A percentile compares a stretch with the other conserved stretches of the same genome.
These are phyloP conservation scores for Colletotrichum orbiculare DNA, from an alignment of 2,329 filamentous ascomycete genomes.

Conservation along the genomic window DNA sequence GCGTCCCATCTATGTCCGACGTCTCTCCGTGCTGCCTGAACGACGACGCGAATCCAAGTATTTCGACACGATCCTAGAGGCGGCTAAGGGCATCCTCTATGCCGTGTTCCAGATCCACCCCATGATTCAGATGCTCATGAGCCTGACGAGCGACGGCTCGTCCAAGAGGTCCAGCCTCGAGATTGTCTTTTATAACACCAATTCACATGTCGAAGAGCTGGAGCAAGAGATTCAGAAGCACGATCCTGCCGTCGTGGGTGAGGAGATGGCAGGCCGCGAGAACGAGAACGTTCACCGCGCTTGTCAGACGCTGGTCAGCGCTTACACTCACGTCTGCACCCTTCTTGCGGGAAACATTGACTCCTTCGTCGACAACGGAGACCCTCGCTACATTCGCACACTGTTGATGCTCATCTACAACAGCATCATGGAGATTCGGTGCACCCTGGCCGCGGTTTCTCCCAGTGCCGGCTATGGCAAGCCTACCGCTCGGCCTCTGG, in stretches of 20 bases:
- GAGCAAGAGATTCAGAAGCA: conserved; percentile 74
- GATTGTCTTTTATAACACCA: conserved; percentile 75
- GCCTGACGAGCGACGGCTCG: conserved; percentile 69
- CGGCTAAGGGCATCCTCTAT: conserved; percentile 74
- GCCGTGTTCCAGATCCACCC: conserved; percentile 76
- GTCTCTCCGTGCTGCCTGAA: conserved; percentile 72
- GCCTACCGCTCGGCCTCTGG: conserved; percentile 3
- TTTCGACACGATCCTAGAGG: conserved; percentile 71
- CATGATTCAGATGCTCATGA: conserved; percentile 73
- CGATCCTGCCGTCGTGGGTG: conserved; percentile 61
- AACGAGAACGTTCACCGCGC: conserved; percentile 74
- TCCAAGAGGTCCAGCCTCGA: conserved; percentile 72
- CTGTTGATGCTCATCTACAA: conserved; percentile 73
- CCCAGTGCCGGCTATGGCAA: conserved; percentile 42
- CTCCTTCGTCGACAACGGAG: conserved; percentile 72
- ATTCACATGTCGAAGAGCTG: conserved; percentile 72
- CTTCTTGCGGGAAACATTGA: conserved; percentile 71
- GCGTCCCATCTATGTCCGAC: conserved; percentile 71
- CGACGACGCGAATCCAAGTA: conserved; percentile 70
- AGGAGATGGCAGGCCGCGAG: conserved; percentile 61
- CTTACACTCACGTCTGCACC: conserved; percentile 74
- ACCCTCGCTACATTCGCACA: conserved; percentile 74
- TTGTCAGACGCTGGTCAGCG: conserved; percentile 71
- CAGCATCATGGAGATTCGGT: conserved; percentile 74
- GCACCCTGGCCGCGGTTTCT: conserved; percentile 56